phyloP scores from a whole-genome alignment of 805 yeast genomes.

The Cyberlindnera mississippiensis region DNA sequence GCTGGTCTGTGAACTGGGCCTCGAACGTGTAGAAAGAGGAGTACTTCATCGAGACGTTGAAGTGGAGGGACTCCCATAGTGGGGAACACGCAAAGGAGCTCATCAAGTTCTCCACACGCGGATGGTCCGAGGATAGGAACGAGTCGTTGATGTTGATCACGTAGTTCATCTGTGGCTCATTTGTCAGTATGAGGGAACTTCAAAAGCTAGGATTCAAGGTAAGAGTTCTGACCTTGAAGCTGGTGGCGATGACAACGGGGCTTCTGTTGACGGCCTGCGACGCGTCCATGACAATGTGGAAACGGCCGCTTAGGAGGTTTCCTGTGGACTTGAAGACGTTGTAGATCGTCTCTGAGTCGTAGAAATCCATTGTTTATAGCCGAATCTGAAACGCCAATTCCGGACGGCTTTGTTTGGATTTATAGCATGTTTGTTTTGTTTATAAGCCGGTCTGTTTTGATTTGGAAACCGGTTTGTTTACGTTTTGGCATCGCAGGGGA shows the following conservation, averaged over 20 bases:
- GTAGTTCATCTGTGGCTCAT: slow-evolving; percentile 9
- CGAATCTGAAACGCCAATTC: not conserved
- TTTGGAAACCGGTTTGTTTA: too few species aligned
- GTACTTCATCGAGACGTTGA: slow-evolving; percentile 5
- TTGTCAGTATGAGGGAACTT: not conserved
- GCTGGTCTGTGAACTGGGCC: slow-evolving; percentile 5
- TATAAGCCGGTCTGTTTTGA: too few species aligned
- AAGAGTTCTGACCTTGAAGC: slow-evolving; percentile 9
- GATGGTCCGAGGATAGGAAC: slow-evolving; percentile 11
- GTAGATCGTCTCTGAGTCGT: not conserved
- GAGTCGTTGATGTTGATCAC: slow-evolving; percentile 12
- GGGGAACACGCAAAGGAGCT: not conserved
- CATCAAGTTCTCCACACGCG: slow-evolving; percentile 9
- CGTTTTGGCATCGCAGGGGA: too few species aligned
- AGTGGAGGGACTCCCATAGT: slow-evolving; percentile 9
- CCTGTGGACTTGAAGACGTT: not conserved
- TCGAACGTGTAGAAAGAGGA: slow-evolving; percentile 13
- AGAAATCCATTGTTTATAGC: not conserved
- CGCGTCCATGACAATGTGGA: slow-evolving; percentile 6
- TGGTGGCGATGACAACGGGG: slow-evolving; percentile 8
- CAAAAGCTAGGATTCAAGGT: not conserved
- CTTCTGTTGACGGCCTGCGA: slow-evolving; percentile 1
- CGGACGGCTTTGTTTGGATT: too few species aligned
- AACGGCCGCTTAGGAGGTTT: slow-evolving; percentile 6
- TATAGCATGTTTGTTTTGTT: too few species aligned